Evolutionary conservation across 345 rosid species (phyloP).

Genomic region (Lepidium sativum): DNA sequence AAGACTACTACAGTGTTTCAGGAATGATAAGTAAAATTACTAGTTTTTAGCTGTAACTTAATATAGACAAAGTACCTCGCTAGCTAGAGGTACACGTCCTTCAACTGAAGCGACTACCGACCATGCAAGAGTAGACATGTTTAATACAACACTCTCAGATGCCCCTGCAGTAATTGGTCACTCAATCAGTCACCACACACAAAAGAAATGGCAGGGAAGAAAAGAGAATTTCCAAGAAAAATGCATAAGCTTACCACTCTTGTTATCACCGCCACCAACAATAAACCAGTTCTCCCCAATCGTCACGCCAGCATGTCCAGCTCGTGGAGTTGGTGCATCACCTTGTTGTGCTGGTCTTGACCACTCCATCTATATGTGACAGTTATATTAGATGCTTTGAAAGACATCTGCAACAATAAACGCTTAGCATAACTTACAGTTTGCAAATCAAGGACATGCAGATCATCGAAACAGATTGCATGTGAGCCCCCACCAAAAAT

Average conservation of each 20-base stretch:
- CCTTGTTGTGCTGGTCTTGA: slow-evolving; percentile 92
- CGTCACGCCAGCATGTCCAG: slow-evolving; percentile 97
- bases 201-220: background rate
- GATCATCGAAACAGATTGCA: slow-evolving; percentile 85
- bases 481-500: slow-evolving; percentile 99
- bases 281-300: slow-evolving; percentile 99
- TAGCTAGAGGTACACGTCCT: slow-evolving; percentile 93
- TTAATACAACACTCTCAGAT: slow-evolving; percentile 83
- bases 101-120: slow-evolving; percentile 76
- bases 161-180: slow-evolving; percentile 51
- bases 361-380: slow-evolving; percentile 83
- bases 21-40: background rate
- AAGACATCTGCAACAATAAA: slow-evolving; percentile 11
- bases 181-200: background rate
- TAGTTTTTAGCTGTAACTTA: background rate
- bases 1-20: slow-evolving; percentile 1
- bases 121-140: slow-evolving; percentile 96
- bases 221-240: slow-evolving; percentile 1
- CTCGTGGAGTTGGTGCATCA: slow-evolving; percentile 78
- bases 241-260: slow-evolving; percentile 53
- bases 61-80: slow-evolving; percentile 64
- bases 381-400: slow-evolving; percentile 13
- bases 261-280: slow-evolving; percentile 98
- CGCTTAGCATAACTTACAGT: slow-evolving; percentile 53
- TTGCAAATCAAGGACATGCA: slow-evolving; percentile 96